phyloP scores from a whole-genome alignment of 1,139 yeast genomes.

The Petasospora rhodanensis region DNA sequence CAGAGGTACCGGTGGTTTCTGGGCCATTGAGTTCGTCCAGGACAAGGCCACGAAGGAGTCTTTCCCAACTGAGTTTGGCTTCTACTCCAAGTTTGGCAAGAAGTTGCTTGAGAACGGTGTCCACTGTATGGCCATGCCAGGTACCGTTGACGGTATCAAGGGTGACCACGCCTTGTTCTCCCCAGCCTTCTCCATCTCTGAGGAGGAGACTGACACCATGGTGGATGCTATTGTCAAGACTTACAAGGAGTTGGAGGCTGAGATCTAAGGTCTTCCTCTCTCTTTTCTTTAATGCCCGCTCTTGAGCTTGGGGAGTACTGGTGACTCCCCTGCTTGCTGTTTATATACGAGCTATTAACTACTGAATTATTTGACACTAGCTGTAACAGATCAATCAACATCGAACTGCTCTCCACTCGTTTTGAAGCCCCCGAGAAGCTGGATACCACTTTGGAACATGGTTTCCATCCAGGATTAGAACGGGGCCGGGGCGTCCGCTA shows the following conservation, averaged over 20 bases:
- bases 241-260: constrained; percentile 14
- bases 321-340: too few species aligned
- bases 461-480: too few species aligned
- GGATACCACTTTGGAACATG: too few species aligned
- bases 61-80: constrained; percentile 26
- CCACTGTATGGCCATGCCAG: constrained; percentile 41
- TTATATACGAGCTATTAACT: too few species aligned
- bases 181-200: constrained; percentile 47
- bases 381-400: too few species aligned
- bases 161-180: constrained; percentile 53
- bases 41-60: constrained; percentile 45
- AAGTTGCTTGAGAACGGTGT: constrained; percentile 41
- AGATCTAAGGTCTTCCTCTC: too few species aligned
- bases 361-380: too few species aligned
- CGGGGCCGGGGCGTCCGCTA: too few species aligned
- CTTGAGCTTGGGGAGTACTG: too few species aligned
- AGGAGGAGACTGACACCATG: constrained; percentile 42
- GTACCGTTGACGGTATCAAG: constrained; percentile 35
- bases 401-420: too few species aligned
- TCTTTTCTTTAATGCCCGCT: too few species aligned
- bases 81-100: constrained; percentile 12
- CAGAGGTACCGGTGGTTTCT: constrained; percentile 59
- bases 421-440: too few species aligned
- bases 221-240: constrained; percentile 26
- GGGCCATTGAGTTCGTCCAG: constrained; percentile 54